A percentile compares a stretch with the other conserved stretches of the same genome.
These are phyloP conservation scores for Talaromyces rugulosus DNA, from an alignment of 2,329 filamentous ascomycete species.

Conservation along the genomic window DNA sequence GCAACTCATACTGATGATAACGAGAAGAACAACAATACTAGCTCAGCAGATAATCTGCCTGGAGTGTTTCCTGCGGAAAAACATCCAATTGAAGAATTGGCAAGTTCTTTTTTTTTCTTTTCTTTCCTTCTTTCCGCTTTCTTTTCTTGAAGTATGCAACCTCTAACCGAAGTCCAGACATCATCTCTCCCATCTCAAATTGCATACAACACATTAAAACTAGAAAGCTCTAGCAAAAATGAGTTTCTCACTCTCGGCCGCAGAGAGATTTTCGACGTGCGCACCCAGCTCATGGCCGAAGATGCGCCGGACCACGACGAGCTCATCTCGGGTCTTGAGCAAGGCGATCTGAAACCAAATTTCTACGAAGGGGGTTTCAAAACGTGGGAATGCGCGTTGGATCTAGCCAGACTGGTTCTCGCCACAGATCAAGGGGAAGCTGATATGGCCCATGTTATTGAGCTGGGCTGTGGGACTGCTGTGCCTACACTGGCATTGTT, in stretches of 20 bases:
- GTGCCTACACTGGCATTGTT: constrained; percentile 55
- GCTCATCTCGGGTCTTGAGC: constrained; percentile 46
- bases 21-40: not conserved
- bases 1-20: constrained; percentile 44
- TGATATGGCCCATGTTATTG: constrained; percentile 36
- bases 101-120: constrained; percentile 1
- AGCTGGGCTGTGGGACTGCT: constrained; percentile 61
- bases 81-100: constrained; percentile 11
- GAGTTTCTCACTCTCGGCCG: constrained; percentile 41
- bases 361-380: constrained; percentile 67
- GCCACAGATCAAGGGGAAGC: constrained; percentile 16
- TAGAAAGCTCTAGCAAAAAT: not conserved
- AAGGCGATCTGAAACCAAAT: constrained; percentile 55
- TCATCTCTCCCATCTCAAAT: constrained; percentile 55
- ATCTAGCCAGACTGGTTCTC: constrained; percentile 42
- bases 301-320: constrained; percentile 25
- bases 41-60: not conserved
- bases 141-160: not conserved
- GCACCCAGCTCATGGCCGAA: constrained; percentile 61
- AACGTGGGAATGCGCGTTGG: constrained; percentile 63
- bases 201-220: constrained; percentile 51
- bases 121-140: not conserved
- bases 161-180: constrained; percentile 37
- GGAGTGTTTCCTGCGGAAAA: constrained; percentile 4
- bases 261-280: constrained; percentile 60